Evolutionary conservation across 2,329 filamentous ascomycete species (phyloP), one percentile per base, ranked within the genome.

Genomic region (Escovopsis weberi): DNA sequence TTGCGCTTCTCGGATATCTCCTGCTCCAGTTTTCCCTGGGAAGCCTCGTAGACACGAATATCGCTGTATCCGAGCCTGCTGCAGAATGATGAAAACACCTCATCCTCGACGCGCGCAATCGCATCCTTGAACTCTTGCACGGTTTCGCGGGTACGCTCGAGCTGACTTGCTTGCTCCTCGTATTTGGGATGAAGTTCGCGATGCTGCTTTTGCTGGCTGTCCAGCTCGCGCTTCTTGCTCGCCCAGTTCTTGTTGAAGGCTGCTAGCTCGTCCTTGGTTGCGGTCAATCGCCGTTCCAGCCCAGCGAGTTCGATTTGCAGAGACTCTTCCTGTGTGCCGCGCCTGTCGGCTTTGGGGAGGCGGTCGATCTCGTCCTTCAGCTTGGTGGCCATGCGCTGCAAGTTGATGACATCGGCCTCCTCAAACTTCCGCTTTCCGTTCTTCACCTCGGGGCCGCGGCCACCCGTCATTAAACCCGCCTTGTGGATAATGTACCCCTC

Each of bases 401-500:
- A 69, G 46, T 85, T 85, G 50, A 94, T 85, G 28, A 95, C 78
- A 52, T 95, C 87, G 7, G 82, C 77, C 52, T 95, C 88, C 54
- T 94, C 88, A 63, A 93, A 96, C 41, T 83, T 76, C 45, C 86
- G 81, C 49, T 86, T 83, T 45, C 75, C 76, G 43, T 80, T 78
- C 58, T 83, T 85, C 38, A 79, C 74, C 38, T 82, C 77, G 1
- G 79, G 80, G 28, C 86, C 82, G 47, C 87, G 82, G 50, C 91
- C 91, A 69, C 91, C 91, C 39, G 91, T 96, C 82, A 98, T 96
- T 42, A 93, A 72, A 55, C 91, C 91, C 38, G 85, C 87, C 59
- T 96, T 96, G 66, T 94, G 87, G 49, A 98, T 95, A 47, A 98
- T 82, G 43, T 82, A 89, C n/a, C 91, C 91, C 56, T 96, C 88